Base-by-base conservation (phyloP, 768 basidiomycete species). In the Sutorius australiensis region DNA sequence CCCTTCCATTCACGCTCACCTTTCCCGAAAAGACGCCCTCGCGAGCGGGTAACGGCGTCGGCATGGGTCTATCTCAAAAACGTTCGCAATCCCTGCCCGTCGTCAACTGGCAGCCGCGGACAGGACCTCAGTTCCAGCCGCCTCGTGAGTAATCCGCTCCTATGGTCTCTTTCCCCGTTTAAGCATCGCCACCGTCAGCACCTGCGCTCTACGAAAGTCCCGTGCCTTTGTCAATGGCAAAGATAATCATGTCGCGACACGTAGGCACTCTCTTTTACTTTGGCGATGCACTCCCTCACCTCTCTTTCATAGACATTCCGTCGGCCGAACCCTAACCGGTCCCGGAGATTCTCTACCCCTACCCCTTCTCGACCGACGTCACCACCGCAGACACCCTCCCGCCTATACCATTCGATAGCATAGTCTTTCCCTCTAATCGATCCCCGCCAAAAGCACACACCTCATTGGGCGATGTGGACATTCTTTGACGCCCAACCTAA, bases 231-330 rank as follows among this genome's bases (percentile, higher is more conserved):
- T 78, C 77, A 8, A 79, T 79, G 77, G 77, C 77, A 32, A 78
- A 78, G 62, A 72, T 78, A 53, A 78, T 78, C 56, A 78, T 78
- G 77, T 78, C 77, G 28, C 75, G 77, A 63, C 77, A 78, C 67
- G 77, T 79, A 60, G 41, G 77, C 62, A 27, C 9, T 31, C 10
- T 39, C 50, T 27, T 44, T 40, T n/a, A 53, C 27, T 8, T 56
- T 38, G 38, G 36, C 53, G 36, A 24, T 21, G 16, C 19, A 3
- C 9, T 9, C 32, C 14, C 58, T 60, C 33, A 60, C 34, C 1
- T 32, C 6, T 17, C 0, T 38, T 8, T 13, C 14, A n/a, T 48
- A 72, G 70, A 72, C 70, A 7, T 72, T 72, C 17, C 68, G 70
- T 45, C 61, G 60, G 45, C 70, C 70, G 13, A 67, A 63, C 41